phyloP scores from a whole-genome alignment of 2,329 filamentous ascomycete species.

The Arachnomyces sp. region DNA sequence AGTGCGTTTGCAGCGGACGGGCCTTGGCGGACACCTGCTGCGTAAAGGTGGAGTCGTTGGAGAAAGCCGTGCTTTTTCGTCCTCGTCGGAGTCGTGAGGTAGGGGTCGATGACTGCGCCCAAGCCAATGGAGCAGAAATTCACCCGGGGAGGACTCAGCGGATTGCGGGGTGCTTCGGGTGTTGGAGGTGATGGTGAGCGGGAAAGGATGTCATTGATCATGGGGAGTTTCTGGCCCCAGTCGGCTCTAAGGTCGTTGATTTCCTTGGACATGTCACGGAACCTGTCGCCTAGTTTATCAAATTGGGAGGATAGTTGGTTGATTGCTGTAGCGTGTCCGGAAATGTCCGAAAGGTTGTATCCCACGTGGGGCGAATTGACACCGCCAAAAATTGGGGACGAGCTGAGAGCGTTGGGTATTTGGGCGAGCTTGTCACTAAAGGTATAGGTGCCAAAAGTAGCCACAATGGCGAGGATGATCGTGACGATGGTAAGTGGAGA shows the following conservation, averaged over 20 bases:
- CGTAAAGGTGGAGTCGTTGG: constrained; percentile 13
- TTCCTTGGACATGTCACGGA: constrained; percentile 11
- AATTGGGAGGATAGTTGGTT: constrained; percentile 9
- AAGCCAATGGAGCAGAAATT: constrained; percentile 65
- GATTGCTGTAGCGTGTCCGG: constrained; percentile 10
- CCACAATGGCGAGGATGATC: constrained; percentile 11
- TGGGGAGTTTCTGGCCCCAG: constrained; percentile 9
- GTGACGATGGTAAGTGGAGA: constrained; percentile 1
- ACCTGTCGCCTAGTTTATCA: constrained; percentile 7
- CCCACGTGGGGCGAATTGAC: constrained; percentile 1
- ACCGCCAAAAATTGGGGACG: constrained; percentile 6
- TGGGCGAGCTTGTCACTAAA: constrained; percentile 10
- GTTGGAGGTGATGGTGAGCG: background rate
- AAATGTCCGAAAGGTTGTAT: constrained; percentile 17
- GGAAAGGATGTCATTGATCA: constrained; percentile 8
- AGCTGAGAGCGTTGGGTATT: constrained; percentile 13
- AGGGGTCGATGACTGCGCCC: constrained; percentile 57
- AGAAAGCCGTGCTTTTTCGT: constrained; percentile 20
- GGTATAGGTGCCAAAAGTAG: constrained; percentile 11
- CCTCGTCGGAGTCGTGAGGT: constrained; percentile 51
- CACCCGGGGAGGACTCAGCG: constrained; percentile 36
- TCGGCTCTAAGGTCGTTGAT: constrained; percentile 11
- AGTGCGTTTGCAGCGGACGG: constrained; percentile 51
- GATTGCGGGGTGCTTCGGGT: constrained; percentile 8
- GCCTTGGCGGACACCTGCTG: constrained; percentile 12